Evolutionary conservation across 768 basidiomycete genomes (phyloP).

Genomic region (Lactifluus subvellereus): DNA sequence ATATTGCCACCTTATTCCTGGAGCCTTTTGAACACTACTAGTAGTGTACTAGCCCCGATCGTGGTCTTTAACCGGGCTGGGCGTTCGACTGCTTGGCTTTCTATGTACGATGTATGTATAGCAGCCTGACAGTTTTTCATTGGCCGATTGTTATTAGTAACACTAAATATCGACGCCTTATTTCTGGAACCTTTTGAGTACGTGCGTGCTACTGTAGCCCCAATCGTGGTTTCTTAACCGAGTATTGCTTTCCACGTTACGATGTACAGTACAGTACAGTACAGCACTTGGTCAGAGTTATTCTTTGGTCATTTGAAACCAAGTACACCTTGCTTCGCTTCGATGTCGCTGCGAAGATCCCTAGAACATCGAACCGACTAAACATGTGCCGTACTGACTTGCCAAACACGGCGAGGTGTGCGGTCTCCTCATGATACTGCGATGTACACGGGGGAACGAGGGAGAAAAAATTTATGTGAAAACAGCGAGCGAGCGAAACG

Average conservation of each 20-base stretch:
- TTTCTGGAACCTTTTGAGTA: too few species aligned
- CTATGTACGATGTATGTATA: too few species aligned
- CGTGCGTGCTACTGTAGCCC: too few species aligned
- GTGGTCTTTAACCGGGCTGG: too few species aligned
- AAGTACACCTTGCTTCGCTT: slow-evolving; percentile 7
- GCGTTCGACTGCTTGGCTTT: too few species aligned
- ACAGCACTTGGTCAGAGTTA: too few species aligned
- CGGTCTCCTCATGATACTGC: slow-evolving; percentile 13
- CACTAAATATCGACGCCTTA: too few species aligned
- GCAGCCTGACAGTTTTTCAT: too few species aligned
- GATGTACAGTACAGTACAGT: too few species aligned
- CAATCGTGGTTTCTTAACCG: too few species aligned
- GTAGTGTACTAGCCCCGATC: neutral
- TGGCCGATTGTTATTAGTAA: too few species aligned
- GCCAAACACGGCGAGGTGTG: slow-evolving; percentile 5
- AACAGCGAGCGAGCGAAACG: neutral
- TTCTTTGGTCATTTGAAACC: neutral
- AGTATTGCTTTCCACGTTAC: too few species aligned
- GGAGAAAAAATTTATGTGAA: neutral
- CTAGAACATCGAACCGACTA: slow-evolving; percentile 6
- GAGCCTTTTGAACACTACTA: neutral
- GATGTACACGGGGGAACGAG: slow-evolving; percentile 12
- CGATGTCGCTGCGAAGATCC: slow-evolving; percentile 15
- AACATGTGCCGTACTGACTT: slow-evolving; percentile 3
- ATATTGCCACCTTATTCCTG: neutral